Percentiles rank a stretch among this genome's conserved stretches.
Evolutionary conservation across 768 basidiomycete genomes (phyloP).

Genomic region (Lactarius akahatsu): DNA sequence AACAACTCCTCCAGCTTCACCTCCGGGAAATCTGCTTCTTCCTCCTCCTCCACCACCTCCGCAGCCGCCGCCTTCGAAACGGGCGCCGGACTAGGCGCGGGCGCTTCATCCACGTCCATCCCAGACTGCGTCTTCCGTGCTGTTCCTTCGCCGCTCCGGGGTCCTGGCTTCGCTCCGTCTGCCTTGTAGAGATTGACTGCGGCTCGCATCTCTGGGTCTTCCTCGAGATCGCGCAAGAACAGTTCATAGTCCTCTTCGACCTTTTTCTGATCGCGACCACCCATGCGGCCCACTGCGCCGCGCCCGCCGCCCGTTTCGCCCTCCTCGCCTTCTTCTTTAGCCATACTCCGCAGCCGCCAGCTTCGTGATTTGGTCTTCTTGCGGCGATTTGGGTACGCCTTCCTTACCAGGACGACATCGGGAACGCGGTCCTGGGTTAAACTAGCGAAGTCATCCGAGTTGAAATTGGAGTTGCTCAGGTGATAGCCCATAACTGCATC

Average conservation of each 20-base stretch:
- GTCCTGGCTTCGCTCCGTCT: constrained; percentile 36
- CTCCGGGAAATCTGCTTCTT: constrained; percentile 87
- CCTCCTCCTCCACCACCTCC: constrained; percentile 45
- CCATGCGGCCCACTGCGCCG: constrained; percentile 88
- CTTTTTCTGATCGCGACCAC: constrained; percentile 86
- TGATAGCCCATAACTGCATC: constrained; percentile 92
- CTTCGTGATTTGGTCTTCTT: constrained; percentile 84
- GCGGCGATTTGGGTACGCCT: constrained; percentile 89
- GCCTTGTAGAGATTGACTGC: constrained; percentile 87
- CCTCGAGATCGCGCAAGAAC: constrained; percentile 92
- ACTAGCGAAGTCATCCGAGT: constrained; percentile 79
- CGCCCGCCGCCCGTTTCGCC: constrained; percentile 74
- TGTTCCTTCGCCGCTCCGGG: constrained; percentile 40
- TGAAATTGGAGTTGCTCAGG: constrained; percentile 88
- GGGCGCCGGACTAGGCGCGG: constrained; percentile 35
- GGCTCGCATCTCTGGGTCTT: constrained; percentile 87
- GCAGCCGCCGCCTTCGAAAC: constrained; percentile 33
- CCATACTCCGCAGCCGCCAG: constrained; percentile 91
- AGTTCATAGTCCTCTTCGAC: constrained; percentile 97
- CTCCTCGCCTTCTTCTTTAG: constrained; percentile 86
- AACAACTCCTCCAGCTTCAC: constrained; percentile 81
- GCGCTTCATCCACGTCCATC: constrained; percentile 67
- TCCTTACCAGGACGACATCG: constrained; percentile 91
- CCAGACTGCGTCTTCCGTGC: constrained; percentile 47
- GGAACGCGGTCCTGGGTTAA: constrained; percentile 70